phyloP scores from a whole-genome alignment of 352 stramenopile species.

The Globisporangium apiculatum region DNA sequence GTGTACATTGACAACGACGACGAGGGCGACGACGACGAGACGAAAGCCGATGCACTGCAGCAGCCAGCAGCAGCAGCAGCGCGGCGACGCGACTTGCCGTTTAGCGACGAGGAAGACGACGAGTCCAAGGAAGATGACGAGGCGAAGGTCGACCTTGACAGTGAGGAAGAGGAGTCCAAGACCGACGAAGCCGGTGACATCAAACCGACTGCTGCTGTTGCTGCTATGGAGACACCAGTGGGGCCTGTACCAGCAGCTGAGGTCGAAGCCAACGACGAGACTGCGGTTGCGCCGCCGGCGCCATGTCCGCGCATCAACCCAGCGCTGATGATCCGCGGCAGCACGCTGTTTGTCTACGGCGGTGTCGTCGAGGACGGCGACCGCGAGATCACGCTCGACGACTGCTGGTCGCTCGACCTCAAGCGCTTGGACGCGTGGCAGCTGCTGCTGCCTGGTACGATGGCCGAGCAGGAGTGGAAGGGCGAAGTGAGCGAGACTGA shows the following conservation, averaged over 20 bases:
- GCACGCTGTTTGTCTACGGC: slow-evolving; percentile 91
- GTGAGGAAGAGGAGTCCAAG: slow-evolving; percentile 25
- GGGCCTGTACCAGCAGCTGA: neutral
- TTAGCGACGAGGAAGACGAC: slow-evolving; percentile 16
- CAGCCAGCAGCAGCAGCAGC: slow-evolving; percentile 4
- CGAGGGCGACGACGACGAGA: slow-evolving; percentile 26
- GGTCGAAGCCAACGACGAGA: slow-evolving; percentile 20
- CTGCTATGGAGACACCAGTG: slow-evolving; percentile 8
- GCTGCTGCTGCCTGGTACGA: slow-evolving; percentile 87
- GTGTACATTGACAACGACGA: slow-evolving; percentile 92
- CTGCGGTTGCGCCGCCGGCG: slow-evolving; percentile 15
- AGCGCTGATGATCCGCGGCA: slow-evolving; percentile 79
- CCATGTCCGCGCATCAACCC: slow-evolving; percentile 86
- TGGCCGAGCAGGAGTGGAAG: slow-evolving; percentile 92
- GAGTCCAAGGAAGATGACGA: slow-evolving; percentile 24
- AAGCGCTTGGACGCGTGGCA: slow-evolving; percentile 92
- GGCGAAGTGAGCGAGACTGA: slow-evolving; percentile 81
- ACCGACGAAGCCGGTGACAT: slow-evolving; percentile 15
- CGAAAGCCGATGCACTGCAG: slow-evolving; percentile 17
- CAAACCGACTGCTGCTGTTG: neutral
- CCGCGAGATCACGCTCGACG: slow-evolving; percentile 93
- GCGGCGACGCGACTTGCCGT: neutral
- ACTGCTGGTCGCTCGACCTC: slow-evolving; percentile 93
- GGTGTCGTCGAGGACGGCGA: slow-evolving; percentile 92
- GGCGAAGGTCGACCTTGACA: slow-evolving; percentile 27